Evolutionary conservation across 441 rosid species (phyloP).

Genomic region (Erodium texanum): DNA sequence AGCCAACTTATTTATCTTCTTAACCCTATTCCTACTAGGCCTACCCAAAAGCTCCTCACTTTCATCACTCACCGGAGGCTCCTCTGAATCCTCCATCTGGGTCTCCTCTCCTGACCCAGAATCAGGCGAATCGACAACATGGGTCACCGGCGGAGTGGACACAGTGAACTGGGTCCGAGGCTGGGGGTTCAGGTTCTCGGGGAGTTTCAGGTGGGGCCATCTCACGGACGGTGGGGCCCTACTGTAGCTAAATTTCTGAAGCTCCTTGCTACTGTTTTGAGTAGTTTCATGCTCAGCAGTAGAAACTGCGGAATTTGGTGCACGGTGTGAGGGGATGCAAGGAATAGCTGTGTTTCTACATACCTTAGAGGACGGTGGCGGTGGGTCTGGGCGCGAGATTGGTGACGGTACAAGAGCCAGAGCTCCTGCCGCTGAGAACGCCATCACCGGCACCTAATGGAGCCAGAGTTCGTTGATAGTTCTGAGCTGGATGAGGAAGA

Average conservation of each 20-base stretch:
- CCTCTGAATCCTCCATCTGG: constrained; percentile 16
- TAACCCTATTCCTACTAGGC: constrained; percentile 45
- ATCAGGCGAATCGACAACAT: constrained; percentile 15
- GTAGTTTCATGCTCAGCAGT: constrained; percentile 16
- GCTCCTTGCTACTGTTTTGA: constrained; percentile 1
- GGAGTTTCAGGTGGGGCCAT: constrained; percentile 79
- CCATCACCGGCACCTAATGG: background rate
- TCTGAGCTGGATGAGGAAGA: no score
- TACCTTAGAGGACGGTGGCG: constrained; percentile 3
- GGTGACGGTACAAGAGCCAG: no score
- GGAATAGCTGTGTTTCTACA: background rate
- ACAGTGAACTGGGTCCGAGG: constrained; percentile 29
- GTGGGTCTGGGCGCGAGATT: no score
- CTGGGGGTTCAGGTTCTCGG: constrained; percentile 30
- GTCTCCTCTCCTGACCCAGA: constrained; percentile 11
- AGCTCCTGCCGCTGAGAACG: background rate
- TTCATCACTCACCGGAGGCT: constrained; percentile 23
- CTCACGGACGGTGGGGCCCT: constrained; percentile 84
- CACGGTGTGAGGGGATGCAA: background rate
- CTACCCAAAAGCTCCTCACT: constrained; percentile 36
- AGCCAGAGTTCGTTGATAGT: background rate
- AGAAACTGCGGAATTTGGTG: background rate
- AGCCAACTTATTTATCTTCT: constrained; percentile 80
- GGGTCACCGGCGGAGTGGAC: constrained; percentile 18
- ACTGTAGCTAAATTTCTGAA: constrained; percentile 55